phyloP scores from a whole-genome alignment of 2,329 filamentous ascomycete species.

The Pseudogymnoascus verrucosus region DNA sequence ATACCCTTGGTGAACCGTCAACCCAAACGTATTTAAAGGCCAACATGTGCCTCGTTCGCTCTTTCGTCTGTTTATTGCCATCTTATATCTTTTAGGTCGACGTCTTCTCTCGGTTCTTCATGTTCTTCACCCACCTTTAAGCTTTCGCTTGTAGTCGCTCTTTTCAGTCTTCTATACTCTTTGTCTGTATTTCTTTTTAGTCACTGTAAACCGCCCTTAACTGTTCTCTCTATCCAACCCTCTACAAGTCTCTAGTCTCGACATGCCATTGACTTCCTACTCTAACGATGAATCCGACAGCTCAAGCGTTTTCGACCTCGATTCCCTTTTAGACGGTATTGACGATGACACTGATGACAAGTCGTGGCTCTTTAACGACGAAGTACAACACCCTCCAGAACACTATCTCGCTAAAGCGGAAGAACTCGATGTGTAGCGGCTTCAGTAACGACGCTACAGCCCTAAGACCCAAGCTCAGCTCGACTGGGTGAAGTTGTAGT shows the following conservation, averaged over 20 bases:
- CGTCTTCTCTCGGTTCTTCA: no score
- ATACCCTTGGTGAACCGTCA: no score
- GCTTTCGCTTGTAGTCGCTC: no score
- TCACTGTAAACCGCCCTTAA: neutral
- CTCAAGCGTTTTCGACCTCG: conserved; percentile 12
- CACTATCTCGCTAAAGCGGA: no score
- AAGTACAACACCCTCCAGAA: no score
- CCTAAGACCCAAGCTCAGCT: no score
- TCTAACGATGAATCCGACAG: conserved; percentile 13
- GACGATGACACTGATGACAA: neutral
- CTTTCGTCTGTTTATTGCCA: neutral
- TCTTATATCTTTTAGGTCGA: no score
- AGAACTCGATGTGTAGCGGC: neutral
- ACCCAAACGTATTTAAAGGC: neutral
- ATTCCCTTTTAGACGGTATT: neutral
- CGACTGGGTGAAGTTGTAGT: no score
- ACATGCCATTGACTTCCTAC: neutral
- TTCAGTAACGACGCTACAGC: neutral
- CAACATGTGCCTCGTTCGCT: neutral
- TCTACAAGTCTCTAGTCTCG: neutral
- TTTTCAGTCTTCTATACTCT: neutral
- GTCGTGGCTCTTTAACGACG: no score
- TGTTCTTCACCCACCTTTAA: no score
- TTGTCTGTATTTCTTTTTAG: neutral
- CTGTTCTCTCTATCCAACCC: neutral